These are phyloP conservation scores for Phaeophleospora eucalypticola DNA, from an alignment of 2,329 filamentous ascomycete species.

Conservation along the genomic window DNA sequence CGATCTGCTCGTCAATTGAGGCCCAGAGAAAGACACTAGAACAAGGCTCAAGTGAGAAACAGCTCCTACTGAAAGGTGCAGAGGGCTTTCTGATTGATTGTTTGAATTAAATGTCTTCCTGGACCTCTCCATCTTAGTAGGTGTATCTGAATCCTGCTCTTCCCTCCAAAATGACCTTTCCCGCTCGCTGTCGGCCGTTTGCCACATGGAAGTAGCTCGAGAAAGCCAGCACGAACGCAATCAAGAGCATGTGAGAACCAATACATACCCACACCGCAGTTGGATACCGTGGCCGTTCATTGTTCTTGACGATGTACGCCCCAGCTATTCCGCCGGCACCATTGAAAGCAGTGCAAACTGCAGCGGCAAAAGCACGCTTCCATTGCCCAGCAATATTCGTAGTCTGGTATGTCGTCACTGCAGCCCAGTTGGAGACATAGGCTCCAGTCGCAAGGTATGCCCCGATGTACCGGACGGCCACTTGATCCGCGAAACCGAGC, in stretches of 20 bases:
- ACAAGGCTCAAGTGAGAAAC: no score
- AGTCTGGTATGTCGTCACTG: slow-evolving; percentile 58
- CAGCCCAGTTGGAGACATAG: slow-evolving; percentile 67
- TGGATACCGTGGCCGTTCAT: slow-evolving; percentile 59
- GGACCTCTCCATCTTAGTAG: slow-evolving; percentile 26
- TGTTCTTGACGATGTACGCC: slow-evolving; percentile 59
- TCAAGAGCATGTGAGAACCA: slow-evolving; percentile 38
- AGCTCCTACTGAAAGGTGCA: no score
- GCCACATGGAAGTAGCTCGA: slow-evolving; percentile 27
- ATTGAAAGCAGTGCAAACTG: slow-evolving; percentile 56
- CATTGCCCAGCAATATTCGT: slow-evolving; percentile 62
- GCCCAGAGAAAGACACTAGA: no score
- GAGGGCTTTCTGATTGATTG: no score
- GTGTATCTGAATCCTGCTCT: slow-evolving; percentile 44
- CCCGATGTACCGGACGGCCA: slow-evolving; percentile 60
- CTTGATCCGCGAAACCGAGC: slow-evolving; percentile 58
- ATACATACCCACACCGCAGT: slow-evolving; percentile 67
- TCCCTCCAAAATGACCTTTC: slow-evolving; percentile 24
- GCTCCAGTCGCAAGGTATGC: slow-evolving; percentile 64
- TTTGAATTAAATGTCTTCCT: no score
- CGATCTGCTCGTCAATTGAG: no score
- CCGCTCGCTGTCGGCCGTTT: slow-evolving; percentile 27
- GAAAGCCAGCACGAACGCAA: slow-evolving; percentile 26
- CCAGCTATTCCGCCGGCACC: slow-evolving; percentile 62
- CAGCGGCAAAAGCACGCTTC: slow-evolving; percentile 61